Conservation (phyloP, 352 stramenopile genomes). For the Globisporangium perplexum region DNA sequence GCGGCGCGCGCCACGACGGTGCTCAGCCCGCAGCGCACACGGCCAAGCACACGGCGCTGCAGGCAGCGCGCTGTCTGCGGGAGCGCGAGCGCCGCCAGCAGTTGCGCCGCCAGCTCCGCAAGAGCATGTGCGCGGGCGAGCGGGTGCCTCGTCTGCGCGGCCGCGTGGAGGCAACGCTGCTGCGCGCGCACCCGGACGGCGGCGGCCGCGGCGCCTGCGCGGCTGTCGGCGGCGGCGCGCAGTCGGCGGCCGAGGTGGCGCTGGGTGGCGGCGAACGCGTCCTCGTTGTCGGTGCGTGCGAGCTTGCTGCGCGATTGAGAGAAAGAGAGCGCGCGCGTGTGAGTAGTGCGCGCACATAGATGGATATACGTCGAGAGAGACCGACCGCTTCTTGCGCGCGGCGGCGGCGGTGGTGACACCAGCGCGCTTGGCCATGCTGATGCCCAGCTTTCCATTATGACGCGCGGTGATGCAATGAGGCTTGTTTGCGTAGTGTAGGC, state of each 20-base stretch:
- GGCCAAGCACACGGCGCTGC: not conserved
- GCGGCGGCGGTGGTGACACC: not conserved
- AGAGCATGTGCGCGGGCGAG: not conserved
- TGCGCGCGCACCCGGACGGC: not conserved
- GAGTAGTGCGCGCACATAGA: too few species aligned
- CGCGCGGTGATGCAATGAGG: too few species aligned
- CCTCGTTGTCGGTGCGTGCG: not conserved
- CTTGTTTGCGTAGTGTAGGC: not conserved
- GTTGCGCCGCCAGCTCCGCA: slow-evolving; percentile 2
- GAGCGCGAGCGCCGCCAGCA: not conserved
- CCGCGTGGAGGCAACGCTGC: not conserved
- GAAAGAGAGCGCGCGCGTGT: not conserved
- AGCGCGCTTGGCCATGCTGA: not conserved
- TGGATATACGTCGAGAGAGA: too few species aligned
- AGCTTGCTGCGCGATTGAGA: not conserved
- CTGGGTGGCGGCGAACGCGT: not conserved
- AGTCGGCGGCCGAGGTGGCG: not conserved
- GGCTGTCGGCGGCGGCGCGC: not conserved
- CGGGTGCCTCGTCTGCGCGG: not conserved
- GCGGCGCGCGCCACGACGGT: not conserved
- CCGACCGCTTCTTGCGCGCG: not conserved
- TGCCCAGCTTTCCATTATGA: too few species aligned
- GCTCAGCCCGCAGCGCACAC: slow-evolving; percentile 1
- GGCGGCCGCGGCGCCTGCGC: not conserved
- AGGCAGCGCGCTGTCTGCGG: not conserved